A percentile compares a stretch with the other conserved stretches of the same genome.
Conservation (phyloP, 371 early-diverging fungal species). For the Rhizopus stolonifer region DNA sequence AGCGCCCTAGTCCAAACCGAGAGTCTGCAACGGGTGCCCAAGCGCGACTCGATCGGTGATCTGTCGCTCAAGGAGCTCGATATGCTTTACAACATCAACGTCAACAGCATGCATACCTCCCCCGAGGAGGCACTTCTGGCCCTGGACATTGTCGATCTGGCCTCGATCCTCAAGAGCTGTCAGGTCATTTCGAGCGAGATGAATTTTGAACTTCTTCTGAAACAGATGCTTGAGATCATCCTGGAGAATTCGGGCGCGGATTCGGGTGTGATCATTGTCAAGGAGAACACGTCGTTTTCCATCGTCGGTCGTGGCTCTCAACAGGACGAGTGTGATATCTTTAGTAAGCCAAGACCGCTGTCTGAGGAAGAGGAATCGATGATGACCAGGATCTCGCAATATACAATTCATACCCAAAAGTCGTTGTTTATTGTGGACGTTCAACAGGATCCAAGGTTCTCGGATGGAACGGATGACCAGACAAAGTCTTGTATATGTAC, state of each 20-base stretch:
- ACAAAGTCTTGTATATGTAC: slow-evolving; percentile 56
- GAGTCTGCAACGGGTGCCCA: slow-evolving; percentile 1
- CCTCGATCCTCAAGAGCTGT: slow-evolving; percentile 50
- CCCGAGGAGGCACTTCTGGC: slow-evolving; percentile 45
- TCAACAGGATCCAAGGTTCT: slow-evolving; percentile 44
- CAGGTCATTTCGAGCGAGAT: slow-evolving; percentile 55
- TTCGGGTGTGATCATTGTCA: slow-evolving; percentile 48
- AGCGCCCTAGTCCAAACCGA: slow-evolving; percentile 34
- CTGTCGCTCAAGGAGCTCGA: slow-evolving; percentile 1
- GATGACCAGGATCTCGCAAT: slow-evolving; percentile 40
- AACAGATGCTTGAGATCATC: slow-evolving; percentile 52
- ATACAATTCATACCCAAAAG: slow-evolving; percentile 43
- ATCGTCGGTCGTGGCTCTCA: slow-evolving; percentile 46
- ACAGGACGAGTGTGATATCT: slow-evolving; percentile 38
- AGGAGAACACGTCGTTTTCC: slow-evolving; percentile 40
- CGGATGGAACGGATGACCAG: slow-evolving; percentile 28
- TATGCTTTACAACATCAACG: slow-evolving; percentile 1
- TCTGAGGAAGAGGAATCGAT: slow-evolving; percentile 42
- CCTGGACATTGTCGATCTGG: slow-evolving; percentile 48
- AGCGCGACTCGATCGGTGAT: slow-evolving; percentile 14
- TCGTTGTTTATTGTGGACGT: slow-evolving; percentile 39
- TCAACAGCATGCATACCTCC: slow-evolving; percentile 12
- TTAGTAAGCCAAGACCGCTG: slow-evolving; percentile 30
- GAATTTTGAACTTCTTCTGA: slow-evolving; percentile 53
- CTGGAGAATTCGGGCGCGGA: slow-evolving; percentile 52